Evolutionary conservation across 768 basidiomycete species (phyloP).

Genomic region (Cubamyces lactineus): DNA sequence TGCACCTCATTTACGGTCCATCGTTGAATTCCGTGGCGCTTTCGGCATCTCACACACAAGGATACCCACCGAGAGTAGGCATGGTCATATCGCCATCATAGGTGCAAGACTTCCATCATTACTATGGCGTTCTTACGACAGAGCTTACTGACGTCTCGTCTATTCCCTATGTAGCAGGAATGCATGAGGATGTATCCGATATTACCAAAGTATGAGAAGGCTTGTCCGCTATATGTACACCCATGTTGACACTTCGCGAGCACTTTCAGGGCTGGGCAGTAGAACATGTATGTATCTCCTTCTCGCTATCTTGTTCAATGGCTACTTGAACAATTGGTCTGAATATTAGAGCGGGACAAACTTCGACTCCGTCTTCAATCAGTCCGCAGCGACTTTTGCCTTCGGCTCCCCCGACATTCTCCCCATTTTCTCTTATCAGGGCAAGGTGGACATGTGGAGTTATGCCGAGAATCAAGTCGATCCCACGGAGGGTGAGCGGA

Average conservation of each 20-base stretch:
- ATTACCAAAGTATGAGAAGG: conserved; percentile 64
- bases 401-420: conserved; percentile 90
- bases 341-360: conserved; percentile 47
- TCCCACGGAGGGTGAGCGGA: conserved; percentile 71
- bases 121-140: not conserved
- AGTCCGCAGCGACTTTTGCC: conserved; percentile 73
- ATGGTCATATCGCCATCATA: conserved; percentile 88
- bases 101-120: conserved; percentile 41
- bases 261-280: conserved; percentile 75
- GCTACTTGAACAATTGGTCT: not conserved
- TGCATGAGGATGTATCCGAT: conserved; percentile 90
- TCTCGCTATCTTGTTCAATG: not conserved
- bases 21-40: conserved; percentile 67
- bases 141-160: too few species aligned
- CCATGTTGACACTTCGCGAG: conserved; percentile 12
- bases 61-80: conserved; percentile 87
- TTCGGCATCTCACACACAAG: conserved; percentile 86
- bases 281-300: conserved; percentile 59
- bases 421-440: conserved; percentile 78
- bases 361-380: conserved; percentile 89
- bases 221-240: not conserved
- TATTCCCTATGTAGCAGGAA: conserved; percentile 56
- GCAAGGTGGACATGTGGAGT: conserved; percentile 73
- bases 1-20: conserved; percentile 75
- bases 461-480: conserved; percentile 82